phyloP scores from a whole-genome alignment of 805 yeast species.

The Saccharomycopsis oosterbeekiorum region DNA sequence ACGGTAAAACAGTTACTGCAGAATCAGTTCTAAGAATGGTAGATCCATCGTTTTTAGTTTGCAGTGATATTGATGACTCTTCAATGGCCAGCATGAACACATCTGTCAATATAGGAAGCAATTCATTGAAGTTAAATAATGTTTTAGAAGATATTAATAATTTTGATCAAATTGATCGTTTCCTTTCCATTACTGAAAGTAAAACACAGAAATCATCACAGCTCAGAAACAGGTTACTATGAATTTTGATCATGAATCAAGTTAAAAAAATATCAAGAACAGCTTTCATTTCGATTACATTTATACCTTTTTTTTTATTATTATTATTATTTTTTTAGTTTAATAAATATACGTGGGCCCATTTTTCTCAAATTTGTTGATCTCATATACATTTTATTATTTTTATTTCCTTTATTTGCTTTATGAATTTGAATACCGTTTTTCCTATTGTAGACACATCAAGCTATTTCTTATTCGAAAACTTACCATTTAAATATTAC shows the following conservation, averaged over 20 bases:
- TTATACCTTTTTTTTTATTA: not conserved
- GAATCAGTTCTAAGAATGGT: slow-evolving; percentile 19
- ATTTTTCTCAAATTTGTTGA: too few species aligned
- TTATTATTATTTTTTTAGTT: not conserved
- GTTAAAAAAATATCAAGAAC: not conserved
- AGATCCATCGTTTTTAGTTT: slow-evolving; percentile 16
- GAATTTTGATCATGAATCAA: not conserved
- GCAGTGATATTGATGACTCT: slow-evolving; percentile 18
- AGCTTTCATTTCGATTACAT: not conserved
- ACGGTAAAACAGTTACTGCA: slow-evolving; percentile 19
- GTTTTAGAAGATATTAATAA: slow-evolving; percentile 17
- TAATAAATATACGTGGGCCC: not conserved
- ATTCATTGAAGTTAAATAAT: slow-evolving; percentile 3
- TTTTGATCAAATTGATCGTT: slow-evolving; percentile 17
- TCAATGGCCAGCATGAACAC: slow-evolving; percentile 14
- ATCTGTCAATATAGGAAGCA: not conserved
- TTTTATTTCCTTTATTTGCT: too few species aligned
- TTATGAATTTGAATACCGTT: too few species aligned
- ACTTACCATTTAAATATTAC: not conserved
- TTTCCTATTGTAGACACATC: too few species aligned
- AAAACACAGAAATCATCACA: not conserved
- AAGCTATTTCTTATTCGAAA: too few species aligned
- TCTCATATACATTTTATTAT: too few species aligned
- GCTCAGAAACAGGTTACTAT: not conserved
- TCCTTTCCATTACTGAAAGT: slow-evolving; percentile 1